These are phyloP conservation scores for Rugonectria rugulosa DNA, from an alignment of 2,329 filamentous ascomycete species.

Conservation along the genomic window DNA sequence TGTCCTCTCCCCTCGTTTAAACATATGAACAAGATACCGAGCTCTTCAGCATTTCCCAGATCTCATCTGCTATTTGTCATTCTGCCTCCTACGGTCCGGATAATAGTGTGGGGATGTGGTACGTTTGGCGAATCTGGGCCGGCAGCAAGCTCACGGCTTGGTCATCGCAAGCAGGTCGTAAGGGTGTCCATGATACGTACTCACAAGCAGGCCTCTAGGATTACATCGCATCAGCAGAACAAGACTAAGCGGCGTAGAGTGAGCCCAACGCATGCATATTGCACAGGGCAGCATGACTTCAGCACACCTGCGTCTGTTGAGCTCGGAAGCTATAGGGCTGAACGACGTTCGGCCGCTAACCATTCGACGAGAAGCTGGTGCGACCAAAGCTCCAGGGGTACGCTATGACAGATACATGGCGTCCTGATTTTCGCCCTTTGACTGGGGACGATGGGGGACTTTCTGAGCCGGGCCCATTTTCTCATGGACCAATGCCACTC, in stretches of 20 bases:
- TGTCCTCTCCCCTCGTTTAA: background rate
- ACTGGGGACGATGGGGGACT: background rate
- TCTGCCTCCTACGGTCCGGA: conserved; percentile 12
- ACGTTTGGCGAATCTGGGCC: conserved; percentile 21
- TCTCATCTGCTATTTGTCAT: conserved; percentile 24
- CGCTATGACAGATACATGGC: conserved; percentile 21
- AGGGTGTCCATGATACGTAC: conserved; percentile 7
- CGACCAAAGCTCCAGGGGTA: conserved; percentile 6
- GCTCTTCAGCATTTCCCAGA: conserved; percentile 16
- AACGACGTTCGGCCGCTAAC: conserved; percentile 10
- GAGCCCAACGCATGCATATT: conserved; percentile 12
- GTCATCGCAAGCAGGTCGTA: conserved; percentile 4
- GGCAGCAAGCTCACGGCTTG: conserved; percentile 4
- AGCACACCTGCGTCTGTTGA: conserved; percentile 10
- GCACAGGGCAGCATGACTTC: conserved; percentile 11
- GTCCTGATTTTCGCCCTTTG: background rate
- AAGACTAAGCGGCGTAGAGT: conserved; percentile 14
- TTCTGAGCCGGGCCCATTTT: conserved; percentile 15
- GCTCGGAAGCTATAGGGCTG: conserved; percentile 17
- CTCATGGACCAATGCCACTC: conserved; percentile 16
- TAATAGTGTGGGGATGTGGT: conserved; percentile 19
- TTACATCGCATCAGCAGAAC: background rate
- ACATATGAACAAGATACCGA: conserved; percentile 15
- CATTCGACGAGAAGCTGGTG: conserved; percentile 9
- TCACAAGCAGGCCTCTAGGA: background rate